These are phyloP conservation scores for Huntiella decipiens DNA, from an alignment of 2,329 filamentous ascomycete genomes.

Conservation along the genomic window DNA sequence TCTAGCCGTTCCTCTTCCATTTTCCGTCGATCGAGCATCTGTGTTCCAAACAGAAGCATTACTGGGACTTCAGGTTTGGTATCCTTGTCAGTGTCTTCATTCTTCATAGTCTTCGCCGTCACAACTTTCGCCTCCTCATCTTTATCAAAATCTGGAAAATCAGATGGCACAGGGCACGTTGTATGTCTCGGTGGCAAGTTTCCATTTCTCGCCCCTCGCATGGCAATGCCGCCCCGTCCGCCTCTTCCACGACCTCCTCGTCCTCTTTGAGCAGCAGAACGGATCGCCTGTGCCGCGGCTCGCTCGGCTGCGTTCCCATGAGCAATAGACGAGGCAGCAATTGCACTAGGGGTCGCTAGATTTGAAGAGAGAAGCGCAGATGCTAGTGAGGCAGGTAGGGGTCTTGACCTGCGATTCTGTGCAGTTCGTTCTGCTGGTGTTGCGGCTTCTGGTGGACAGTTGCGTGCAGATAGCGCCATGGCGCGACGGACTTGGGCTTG, in stretches of 20 bases:
- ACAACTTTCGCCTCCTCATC: too few relatives aligned
- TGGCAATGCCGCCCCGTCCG: background rate
- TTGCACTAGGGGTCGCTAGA: conserved; percentile 7
- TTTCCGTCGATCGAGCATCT: conserved; percentile 51
- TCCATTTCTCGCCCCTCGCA: background rate
- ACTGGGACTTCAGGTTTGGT: background rate
- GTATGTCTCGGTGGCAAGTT: background rate
- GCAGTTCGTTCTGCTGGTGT: conserved; percentile 6
- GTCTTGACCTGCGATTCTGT: conserved; percentile 1
- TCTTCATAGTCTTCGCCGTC: background rate
- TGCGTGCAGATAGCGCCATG: conserved; percentile 36
- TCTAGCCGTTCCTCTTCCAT: conserved; percentile 76
- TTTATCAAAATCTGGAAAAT: background rate
- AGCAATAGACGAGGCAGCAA: conserved; percentile 5
- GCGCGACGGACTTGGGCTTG: conserved; percentile 42
- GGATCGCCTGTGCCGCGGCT: background rate
- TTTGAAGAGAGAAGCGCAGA: conserved; percentile 8
- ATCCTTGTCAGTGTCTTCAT: background rate
- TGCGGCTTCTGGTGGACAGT: conserved; percentile 11
- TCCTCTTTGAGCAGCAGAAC: too few relatives aligned
- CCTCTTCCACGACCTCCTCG: too few relatives aligned
- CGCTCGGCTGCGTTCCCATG: background rate
- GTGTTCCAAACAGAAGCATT: conserved; percentile 19
- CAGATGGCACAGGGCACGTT: background rate
- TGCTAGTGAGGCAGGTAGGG: conserved; percentile 5